Percentiles rank a stretch among this genome's conserved stretches.
Evolutionary conservation across 768 basidiomycete genomes (phyloP).

Genomic region (Termitomyces sp.): DNA sequence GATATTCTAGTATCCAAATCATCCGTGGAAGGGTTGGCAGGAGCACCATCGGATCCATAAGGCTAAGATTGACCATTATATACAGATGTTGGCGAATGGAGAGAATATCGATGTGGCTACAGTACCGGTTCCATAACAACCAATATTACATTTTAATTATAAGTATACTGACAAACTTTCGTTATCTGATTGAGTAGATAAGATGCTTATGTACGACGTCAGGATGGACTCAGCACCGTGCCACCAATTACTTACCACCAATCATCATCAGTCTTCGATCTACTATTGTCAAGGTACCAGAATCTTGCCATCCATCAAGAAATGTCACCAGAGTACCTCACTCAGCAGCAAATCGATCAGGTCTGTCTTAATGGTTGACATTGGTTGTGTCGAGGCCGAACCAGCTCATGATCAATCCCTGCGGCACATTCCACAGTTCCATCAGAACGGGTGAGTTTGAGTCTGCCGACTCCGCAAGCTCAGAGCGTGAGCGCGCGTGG

Average conservation of each 20-base stretch:
- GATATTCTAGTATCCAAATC: constrained; percentile 66
- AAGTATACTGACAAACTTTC: background rate
- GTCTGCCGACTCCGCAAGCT: background rate
- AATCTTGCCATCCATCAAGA: background rate
- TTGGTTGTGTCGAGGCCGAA: background rate
- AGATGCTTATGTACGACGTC: background rate
- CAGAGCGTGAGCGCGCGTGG: background rate
- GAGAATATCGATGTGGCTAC: constrained; percentile 39
- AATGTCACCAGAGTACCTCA: constrained; percentile 45
- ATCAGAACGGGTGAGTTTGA: constrained; percentile 49
- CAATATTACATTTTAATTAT: background rate
- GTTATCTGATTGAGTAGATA: constrained; percentile 1
- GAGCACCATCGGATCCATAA: constrained; percentile 90
- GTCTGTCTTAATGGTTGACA: constrained; percentile 25
- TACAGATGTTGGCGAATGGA: constrained; percentile 55
- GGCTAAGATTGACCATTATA: constrained; percentile 79
- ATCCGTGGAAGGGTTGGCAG: constrained; percentile 95
- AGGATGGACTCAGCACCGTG: too few relatives aligned
- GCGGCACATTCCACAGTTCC: constrained; percentile 37
- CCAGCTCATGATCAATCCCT: constrained; percentile 2
- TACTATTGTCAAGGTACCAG: background rate
- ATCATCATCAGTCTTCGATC: too few relatives aligned
- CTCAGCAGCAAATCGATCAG: constrained; percentile 55
- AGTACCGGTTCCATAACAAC: constrained; percentile 3
- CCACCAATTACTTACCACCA: too few relatives aligned